These are phyloP conservation scores for Pseudogymnoascus sp. DNA, from an alignment of 2,329 filamentous ascomycete genomes.

Conservation along the genomic window DNA sequence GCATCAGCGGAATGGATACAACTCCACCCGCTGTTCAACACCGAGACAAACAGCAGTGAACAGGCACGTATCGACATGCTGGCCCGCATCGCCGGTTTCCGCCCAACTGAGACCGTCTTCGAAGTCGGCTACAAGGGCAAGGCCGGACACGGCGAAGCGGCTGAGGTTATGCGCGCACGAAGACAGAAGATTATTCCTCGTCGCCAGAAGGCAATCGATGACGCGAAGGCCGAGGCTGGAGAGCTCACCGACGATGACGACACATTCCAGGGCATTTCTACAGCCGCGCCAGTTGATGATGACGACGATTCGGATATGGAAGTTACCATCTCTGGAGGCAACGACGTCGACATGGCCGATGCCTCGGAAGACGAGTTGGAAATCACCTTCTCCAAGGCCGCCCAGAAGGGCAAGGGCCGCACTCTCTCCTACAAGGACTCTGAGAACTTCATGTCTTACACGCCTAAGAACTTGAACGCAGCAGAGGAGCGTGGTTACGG, in stretches of 20 bases:
- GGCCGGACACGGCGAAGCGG: conserved; percentile 53
- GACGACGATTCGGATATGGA: conserved; percentile 34
- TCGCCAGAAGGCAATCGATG: conserved; percentile 34
- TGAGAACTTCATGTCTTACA: conserved; percentile 96
- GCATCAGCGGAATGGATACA: conserved; percentile 63
- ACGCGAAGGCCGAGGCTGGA: conserved; percentile 31
- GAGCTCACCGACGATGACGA: conserved; percentile 30
- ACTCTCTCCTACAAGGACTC: conserved; percentile 68
- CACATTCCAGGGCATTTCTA: conserved; percentile 12
- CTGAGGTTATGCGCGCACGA: conserved; percentile 67
- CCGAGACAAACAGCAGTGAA: conserved; percentile 58
- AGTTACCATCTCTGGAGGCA: conserved; percentile 27
- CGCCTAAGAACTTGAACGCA: conserved; percentile 68
- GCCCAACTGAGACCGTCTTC: conserved; percentile 92
- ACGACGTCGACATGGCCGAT: conserved; percentile 48
- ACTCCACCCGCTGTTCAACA: conserved; percentile 73
- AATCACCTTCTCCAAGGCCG: conserved; percentile 60
- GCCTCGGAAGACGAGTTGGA: conserved; percentile 59
- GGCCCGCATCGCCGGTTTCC: conserved; percentile 78
- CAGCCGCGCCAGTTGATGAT: conserved; percentile 10
- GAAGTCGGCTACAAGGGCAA: conserved; percentile 75
- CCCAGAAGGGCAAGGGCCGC: conserved; percentile 45
- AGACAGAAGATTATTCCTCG: conserved; percentile 61
- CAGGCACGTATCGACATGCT: conserved; percentile 78
- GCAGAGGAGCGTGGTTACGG: conserved; percentile 91